A percentile compares a stretch with the other conserved stretches of the same genome.
Conservation (phyloP, 768 basidiomycete genomes). For the Leccinellum albellum region DNA sequence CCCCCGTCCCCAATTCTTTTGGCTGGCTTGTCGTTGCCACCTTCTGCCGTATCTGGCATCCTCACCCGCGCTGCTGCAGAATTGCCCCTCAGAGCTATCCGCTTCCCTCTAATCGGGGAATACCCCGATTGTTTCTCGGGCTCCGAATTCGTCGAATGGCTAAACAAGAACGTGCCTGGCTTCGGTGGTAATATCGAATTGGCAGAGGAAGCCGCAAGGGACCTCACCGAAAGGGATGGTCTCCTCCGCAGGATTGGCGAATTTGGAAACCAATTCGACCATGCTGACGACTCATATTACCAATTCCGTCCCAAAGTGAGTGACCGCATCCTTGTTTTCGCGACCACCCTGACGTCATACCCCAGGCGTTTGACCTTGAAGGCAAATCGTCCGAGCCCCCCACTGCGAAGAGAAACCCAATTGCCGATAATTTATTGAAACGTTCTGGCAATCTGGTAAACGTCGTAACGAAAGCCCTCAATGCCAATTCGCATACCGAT, state of each 20-base stretch:
- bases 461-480: conserved; percentile 70
- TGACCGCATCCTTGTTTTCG: conserved; percentile 10
- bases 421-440: conserved; percentile 59
- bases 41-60: conserved; percentile 62
- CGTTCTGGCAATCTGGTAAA: conserved; percentile 66
- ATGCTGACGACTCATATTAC: conserved; percentile 74
- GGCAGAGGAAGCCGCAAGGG: conserved; percentile 66
- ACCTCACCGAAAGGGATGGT: conserved; percentile 51
- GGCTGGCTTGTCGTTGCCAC: conserved; percentile 69
- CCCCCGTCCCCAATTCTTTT: conserved; percentile 60
- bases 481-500: conserved; percentile 45
- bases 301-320: conserved; percentile 79
- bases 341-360: conserved; percentile 18
- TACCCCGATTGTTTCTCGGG: conserved; percentile 85
- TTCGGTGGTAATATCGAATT: conserved; percentile 75
- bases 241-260: conserved; percentile 75
- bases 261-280: conserved; percentile 77
- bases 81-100: conserved; percentile 65
- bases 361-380: conserved; percentile 30
- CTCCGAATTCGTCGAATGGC: conserved; percentile 84
- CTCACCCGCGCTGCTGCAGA: conserved; percentile 69
- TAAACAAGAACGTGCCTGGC: conserved; percentile 71
- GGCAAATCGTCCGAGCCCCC: conserved; percentile 23
- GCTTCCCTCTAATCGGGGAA: conserved; percentile 78
- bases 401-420: conserved; percentile 30